A percentile compares a stretch with the other conserved stretches of the same genome.
These are phyloP conservation scores for Austropuccinia psidii DNA, from an alignment of 1,284 basidiomycete species.

Conservation along the genomic window DNA sequence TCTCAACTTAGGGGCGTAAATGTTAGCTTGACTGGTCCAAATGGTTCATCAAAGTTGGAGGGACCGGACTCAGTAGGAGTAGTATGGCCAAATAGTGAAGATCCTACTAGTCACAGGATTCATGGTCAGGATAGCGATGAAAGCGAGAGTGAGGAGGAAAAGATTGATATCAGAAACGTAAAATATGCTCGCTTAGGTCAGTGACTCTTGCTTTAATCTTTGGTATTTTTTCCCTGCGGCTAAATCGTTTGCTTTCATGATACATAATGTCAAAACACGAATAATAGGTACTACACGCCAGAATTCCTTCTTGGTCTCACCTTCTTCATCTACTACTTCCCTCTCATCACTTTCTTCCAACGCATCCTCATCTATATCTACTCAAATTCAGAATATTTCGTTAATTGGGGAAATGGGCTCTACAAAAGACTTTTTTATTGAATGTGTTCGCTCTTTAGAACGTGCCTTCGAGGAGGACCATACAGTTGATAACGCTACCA, in stretches of 20 bases:
- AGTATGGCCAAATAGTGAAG: conserved; percentile 35
- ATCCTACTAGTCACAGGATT: conserved; percentile 25
- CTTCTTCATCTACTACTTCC: conserved; percentile 31
- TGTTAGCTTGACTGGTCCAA: conserved; percentile 39
- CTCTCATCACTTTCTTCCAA: conserved; percentile 42
- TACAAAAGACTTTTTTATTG: conserved; percentile 61
- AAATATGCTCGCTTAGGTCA: conserved; percentile 40
- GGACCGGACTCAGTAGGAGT: conserved; percentile 41
- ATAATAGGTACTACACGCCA: conserved; percentile 12
- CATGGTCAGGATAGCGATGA: conserved; percentile 40
- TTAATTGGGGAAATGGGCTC: conserved; percentile 37
- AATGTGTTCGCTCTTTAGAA: conserved; percentile 71
- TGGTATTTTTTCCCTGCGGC: conserved; percentile 41
- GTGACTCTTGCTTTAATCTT: conserved; percentile 41
- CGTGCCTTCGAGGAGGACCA: conserved; percentile 84
- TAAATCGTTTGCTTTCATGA: conserved; percentile 30
- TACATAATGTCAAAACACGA: background rate
- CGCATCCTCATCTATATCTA: conserved; percentile 41
- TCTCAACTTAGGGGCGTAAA: conserved; percentile 48
- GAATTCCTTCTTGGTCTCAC: conserved; percentile 7
- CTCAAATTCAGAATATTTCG: conserved; percentile 24
- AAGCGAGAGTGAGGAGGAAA: conserved; percentile 42
- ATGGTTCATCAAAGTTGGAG: conserved; percentile 40
- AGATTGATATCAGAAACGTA: conserved; percentile 42
- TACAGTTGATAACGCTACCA: conserved; percentile 79